A percentile compares a stretch with the other conserved stretches of the same genome.
Evolutionary conservation across 148 eudicot species (phyloP).

Genomic region (Diospyros lotus): DNA sequence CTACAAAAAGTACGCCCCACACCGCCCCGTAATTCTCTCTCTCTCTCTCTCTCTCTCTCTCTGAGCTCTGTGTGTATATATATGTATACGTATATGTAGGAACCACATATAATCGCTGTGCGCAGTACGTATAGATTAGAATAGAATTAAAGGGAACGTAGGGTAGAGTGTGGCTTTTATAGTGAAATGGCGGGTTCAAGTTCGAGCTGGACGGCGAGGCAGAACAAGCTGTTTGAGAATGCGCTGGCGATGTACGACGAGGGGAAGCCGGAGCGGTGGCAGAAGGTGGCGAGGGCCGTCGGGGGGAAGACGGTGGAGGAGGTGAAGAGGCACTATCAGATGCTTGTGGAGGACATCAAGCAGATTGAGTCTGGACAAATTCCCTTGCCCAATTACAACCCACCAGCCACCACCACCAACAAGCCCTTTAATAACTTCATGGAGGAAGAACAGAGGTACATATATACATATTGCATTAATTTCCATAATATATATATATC

Average conservation of each 20-base stretch:
- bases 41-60: no score
- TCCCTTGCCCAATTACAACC: slow-evolving; percentile 11
- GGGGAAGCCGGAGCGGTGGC: slow-evolving; percentile 14
- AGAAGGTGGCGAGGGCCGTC: slow-evolving; percentile 15
- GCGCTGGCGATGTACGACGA: slow-evolving; percentile 9
- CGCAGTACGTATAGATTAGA: no score
- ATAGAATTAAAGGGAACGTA: no score
- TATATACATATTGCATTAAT: no score
- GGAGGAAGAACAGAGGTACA: slow-evolving; percentile 15
- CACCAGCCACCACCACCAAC: neutral
- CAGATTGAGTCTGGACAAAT: slow-evolving; percentile 18
- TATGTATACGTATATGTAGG: no score
- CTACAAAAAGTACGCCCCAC: no score
- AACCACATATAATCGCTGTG: no score
- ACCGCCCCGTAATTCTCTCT: no score
- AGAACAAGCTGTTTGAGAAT: slow-evolving; percentile 20
- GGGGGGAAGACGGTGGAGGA: slow-evolving; percentile 22
- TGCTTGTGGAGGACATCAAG: slow-evolving; percentile 15
- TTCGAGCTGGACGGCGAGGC: slow-evolving; percentile 14
- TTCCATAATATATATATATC: no score
- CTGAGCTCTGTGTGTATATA: neutral
- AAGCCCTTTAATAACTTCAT: neutral
- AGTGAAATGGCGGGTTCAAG: neutral
- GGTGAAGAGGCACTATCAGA: slow-evolving; percentile 18
- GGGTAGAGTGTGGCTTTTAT: neutral